A percentile compares a stretch with the other conserved stretches of the same genome.
Conservation (phyloP, 257 asterid species). For the Avicennia marina region DNA sequence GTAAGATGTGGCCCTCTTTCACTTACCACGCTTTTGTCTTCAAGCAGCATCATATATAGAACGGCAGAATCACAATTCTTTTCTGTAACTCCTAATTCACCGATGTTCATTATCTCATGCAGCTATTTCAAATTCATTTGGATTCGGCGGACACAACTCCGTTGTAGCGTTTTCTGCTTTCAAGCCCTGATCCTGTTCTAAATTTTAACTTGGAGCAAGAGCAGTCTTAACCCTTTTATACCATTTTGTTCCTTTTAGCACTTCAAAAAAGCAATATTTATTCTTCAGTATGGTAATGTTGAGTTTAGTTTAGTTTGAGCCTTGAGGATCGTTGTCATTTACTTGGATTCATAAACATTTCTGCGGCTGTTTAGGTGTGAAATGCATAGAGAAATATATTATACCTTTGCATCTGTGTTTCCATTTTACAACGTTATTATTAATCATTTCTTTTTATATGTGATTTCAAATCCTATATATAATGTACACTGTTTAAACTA, state of each 20-base stretch:
- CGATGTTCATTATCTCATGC: slow-evolving; percentile 24
- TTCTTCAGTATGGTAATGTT: slow-evolving; percentile 23
- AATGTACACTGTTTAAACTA: too few relatives aligned
- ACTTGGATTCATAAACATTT: slow-evolving; percentile 11
- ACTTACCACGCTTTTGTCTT: background rate
- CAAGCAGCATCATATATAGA: too few relatives aligned
- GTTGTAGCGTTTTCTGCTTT: slow-evolving; percentile 65
- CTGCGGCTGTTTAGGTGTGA: slow-evolving; percentile 21
- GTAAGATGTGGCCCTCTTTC: slow-evolving; percentile 37
- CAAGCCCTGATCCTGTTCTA: slow-evolving; percentile 31
- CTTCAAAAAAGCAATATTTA: slow-evolving; percentile 8
- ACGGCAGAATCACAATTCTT: too few relatives aligned
- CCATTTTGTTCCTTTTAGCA: slow-evolving; percentile 8
- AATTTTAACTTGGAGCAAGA: slow-evolving; percentile 5
- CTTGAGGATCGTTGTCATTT: slow-evolving; percentile 17
- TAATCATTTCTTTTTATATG: too few relatives aligned
- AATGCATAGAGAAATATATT: too few relatives aligned
- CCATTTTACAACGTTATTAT: too few relatives aligned
- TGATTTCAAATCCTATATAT: too few relatives aligned
- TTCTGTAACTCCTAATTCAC: background rate
- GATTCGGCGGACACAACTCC: slow-evolving; percentile 92
- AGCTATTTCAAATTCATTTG: slow-evolving; percentile 82
- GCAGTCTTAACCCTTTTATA: slow-evolving; percentile 9
- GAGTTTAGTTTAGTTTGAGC: slow-evolving; percentile 22
- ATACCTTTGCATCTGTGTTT: too few relatives aligned